These are phyloP conservation scores for Pulchroboletus neoregius DNA, from an alignment of 1,284 basidiomycete genomes.

Conservation along the genomic window DNA sequence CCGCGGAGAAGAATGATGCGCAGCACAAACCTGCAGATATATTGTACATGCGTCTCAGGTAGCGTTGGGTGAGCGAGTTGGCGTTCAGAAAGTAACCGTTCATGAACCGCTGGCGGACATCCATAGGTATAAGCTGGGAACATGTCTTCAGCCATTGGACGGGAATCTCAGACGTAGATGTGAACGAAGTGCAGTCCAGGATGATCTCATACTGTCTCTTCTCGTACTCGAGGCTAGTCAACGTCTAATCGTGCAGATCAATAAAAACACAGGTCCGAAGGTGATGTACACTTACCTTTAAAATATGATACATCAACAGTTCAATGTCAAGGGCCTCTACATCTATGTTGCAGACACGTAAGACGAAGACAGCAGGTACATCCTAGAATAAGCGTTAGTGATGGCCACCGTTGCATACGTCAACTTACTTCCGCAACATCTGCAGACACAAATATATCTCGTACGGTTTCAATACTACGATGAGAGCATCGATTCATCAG, in stretches of 20 bases:
- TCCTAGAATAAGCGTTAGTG: conserved; percentile 38
- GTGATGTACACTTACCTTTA: conserved; percentile 51
- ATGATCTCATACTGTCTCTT: conserved; percentile 67
- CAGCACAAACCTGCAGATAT: conserved; percentile 60
- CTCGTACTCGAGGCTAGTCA: conserved; percentile 43
- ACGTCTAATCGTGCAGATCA: conserved; percentile 29
- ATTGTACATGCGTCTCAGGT: conserved; percentile 72
- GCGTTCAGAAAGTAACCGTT: conserved; percentile 74
- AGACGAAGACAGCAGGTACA: conserved; percentile 53
- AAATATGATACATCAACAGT: conserved; percentile 76
- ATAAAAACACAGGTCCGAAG: background rate
- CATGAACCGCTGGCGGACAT: conserved; percentile 56
- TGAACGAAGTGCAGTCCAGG: conserved; percentile 80
- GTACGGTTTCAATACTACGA: conserved; percentile 58
- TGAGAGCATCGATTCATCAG: conserved; percentile 69
- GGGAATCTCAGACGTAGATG: conserved; percentile 73
- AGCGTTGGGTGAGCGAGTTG: conserved; percentile 71
- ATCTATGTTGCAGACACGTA: conserved; percentile 66
- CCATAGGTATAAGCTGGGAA: conserved; percentile 71
- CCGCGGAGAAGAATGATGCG: background rate
- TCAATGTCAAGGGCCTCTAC: conserved; percentile 86
- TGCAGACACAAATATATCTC: conserved; percentile 67
- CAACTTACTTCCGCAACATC: conserved; percentile 46
- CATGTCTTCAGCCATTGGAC: conserved; percentile 79
- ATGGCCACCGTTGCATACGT: background rate